A percentile compares a stretch with the other conserved stretches of the same genome.
Evolutionary conservation across 805 yeast genomes (phyloP).

Genomic region (Metschnikowia arizonensis): DNA sequence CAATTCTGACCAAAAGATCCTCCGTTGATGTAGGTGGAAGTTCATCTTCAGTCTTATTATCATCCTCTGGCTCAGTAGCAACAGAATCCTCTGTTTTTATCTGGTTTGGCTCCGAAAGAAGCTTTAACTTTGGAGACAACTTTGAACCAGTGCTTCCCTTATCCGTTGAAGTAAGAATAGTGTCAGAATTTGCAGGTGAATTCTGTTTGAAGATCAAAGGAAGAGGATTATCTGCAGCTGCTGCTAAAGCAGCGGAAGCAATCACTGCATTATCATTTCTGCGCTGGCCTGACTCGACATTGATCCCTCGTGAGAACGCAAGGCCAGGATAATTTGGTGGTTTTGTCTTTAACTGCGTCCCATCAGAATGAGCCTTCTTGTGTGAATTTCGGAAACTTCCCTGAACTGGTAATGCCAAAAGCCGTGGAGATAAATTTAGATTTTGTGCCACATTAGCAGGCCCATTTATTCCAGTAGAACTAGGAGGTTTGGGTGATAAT

Average conservation of each 20-base stretch:
- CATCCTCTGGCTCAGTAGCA: slow-evolving; percentile 22
- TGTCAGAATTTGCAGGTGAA: background rate
- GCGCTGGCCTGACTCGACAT: slow-evolving; percentile 31
- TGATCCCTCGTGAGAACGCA: slow-evolving; percentile 35
- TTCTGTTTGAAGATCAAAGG: slow-evolving; percentile 36
- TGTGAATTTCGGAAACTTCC: slow-evolving; percentile 22
- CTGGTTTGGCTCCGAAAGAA: background rate
- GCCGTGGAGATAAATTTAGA: slow-evolving; percentile 9
- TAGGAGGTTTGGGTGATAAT: slow-evolving; percentile 9
- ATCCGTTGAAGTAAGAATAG: background rate
- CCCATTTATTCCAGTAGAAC: background rate
- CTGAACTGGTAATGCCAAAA: slow-evolving; percentile 14
- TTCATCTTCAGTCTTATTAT: slow-evolving; percentile 28
- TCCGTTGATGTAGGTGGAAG: slow-evolving; percentile 7
- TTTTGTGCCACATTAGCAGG: slow-evolving; percentile 7
- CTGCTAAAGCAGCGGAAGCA: slow-evolving; percentile 81
- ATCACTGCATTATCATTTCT: slow-evolving; percentile 52
- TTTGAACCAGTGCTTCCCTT: background rate
- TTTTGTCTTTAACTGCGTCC: slow-evolving; percentile 6
- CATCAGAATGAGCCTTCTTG: slow-evolving; percentile 25
- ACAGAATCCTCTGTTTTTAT: slow-evolving; percentile 8
- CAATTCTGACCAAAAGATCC: slow-evolving; percentile 3
- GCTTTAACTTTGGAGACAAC: background rate
- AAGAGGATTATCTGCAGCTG: slow-evolving; percentile 73
- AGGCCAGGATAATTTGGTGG: slow-evolving; percentile 34